phyloP scores from a whole-genome alignment of 805 yeast species.

The Candida oleophila region DNA sequence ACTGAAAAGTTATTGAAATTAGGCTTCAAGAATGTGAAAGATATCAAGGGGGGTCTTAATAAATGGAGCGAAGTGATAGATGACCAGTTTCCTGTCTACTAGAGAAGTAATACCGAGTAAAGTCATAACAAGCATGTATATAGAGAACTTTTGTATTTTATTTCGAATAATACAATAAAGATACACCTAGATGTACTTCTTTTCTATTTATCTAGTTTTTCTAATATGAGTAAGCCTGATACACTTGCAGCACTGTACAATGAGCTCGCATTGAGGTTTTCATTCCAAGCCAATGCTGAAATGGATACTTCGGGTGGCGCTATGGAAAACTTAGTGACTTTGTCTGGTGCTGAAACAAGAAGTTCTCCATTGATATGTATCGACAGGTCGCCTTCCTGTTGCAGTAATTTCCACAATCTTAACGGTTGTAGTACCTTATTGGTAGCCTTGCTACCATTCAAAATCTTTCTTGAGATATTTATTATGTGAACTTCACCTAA shows the following conservation, averaged over 20 bases:
- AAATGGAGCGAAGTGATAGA: conserved; percentile 68
- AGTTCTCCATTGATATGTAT: conserved; percentile 21
- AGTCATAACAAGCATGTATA: no score
- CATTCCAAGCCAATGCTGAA: conserved; percentile 59
- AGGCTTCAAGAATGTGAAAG: conserved; percentile 52
- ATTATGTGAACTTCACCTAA: conserved; percentile 36
- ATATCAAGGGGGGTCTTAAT: conserved; percentile 75
- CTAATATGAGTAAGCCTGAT: conserved; percentile 50
- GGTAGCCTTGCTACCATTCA: conserved; percentile 33
- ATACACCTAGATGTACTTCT: not conserved
- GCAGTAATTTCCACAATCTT: conserved; percentile 30
- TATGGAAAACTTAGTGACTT: conserved; percentile 26
- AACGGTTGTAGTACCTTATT: conserved; percentile 41
- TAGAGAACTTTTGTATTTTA: no score
- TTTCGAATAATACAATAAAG: no score
- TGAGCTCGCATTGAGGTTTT: conserved; percentile 39
- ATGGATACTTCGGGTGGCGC: conserved; percentile 53
- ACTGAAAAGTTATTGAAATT: conserved; percentile 53
- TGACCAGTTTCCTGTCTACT: conserved; percentile 61
- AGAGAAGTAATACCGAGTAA: no score
- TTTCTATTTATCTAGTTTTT: conserved; percentile 29
- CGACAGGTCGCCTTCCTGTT: conserved; percentile 3
- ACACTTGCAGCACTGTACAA: conserved; percentile 54
- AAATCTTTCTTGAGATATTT: conserved; percentile 37
- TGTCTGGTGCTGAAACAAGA: conserved; percentile 29